phyloP scores from a whole-genome alignment of 768 basidiomycete genomes.

The Tubosaeta brunneosetosa region DNA sequence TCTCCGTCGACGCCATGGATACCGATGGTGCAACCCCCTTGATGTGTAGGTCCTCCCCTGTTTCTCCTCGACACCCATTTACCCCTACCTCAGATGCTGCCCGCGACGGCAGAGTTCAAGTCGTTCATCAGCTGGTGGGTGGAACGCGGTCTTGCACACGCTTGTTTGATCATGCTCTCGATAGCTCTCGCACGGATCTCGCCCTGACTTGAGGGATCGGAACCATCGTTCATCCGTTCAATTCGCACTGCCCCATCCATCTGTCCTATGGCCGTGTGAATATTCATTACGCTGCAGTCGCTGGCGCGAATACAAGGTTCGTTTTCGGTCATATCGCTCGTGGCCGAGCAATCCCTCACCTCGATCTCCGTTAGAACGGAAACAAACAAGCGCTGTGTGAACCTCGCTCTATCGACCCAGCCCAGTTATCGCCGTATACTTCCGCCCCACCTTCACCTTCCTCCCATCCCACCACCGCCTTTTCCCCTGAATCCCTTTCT shows the following conservation, averaged over 20 bases:
- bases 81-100: slow-evolving; percentile 54
- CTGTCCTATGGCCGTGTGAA: slow-evolving; percentile 69
- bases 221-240: slow-evolving; percentile 71
- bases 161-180: slow-evolving; percentile 5
- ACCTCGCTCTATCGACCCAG: slow-evolving; percentile 20
- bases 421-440: slow-evolving; percentile 25
- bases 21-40: slow-evolving; percentile 71
- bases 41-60: slow-evolving; percentile 60
- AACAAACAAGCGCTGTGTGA: slow-evolving; percentile 27
- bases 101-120: slow-evolving; percentile 64
- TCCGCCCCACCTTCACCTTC: slow-evolving; percentile 25
- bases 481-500: slow-evolving; percentile 39
- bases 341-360: slow-evolving; percentile 5
- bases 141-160: slow-evolving; percentile 1
- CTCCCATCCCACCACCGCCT: slow-evolving; percentile 25
- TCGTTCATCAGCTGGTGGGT: slow-evolving; percentile 64
- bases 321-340: slow-evolving; percentile 4
- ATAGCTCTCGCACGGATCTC: slow-evolving; percentile 59
- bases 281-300: slow-evolving; percentile 55
- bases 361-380: slow-evolving; percentile 22
- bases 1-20: slow-evolving; percentile 73
- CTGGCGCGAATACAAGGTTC: slow-evolving; percentile 56
- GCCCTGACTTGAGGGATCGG: slow-evolving; percentile 68
- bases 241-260: slow-evolving; percentile 58
- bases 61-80: background rate